Conservation (phyloP, 2,329 filamentous ascomycete genomes). For the Xylariaceae sp. region DNA sequence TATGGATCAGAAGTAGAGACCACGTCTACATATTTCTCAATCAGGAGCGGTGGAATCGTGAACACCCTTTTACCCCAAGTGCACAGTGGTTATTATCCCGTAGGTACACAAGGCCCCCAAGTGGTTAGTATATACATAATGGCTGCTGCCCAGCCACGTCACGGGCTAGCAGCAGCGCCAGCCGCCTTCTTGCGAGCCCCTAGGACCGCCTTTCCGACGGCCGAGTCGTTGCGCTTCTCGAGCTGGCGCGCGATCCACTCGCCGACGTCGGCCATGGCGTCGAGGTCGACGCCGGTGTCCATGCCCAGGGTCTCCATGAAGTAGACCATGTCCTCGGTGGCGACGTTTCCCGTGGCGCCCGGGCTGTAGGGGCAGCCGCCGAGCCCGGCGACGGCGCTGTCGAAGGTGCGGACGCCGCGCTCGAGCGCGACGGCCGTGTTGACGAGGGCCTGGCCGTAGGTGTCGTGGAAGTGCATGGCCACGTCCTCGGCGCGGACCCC, state of each 20-base stretch:
- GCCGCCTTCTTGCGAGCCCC: conserved; percentile 17
- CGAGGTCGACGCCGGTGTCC: conserved; percentile 50
- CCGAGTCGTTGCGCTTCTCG: conserved; percentile 34
- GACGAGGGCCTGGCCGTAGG: conserved; percentile 60
- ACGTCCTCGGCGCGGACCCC: conserved; percentile 48
- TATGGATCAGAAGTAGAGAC: no score
- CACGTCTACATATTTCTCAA: no score
- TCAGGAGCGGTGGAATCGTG: no score
- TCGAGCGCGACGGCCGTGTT: conserved; percentile 58
- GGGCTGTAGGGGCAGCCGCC: conserved; percentile 63
- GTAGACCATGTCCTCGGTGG: conserved; percentile 35
- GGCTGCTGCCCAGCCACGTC: no score
- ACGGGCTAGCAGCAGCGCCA: conserved; percentile 2
- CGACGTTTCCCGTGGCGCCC: conserved; percentile 60
- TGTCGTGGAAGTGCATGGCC: conserved; percentile 67
- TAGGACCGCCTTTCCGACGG: conserved; percentile 25
- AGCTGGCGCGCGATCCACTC: conserved; percentile 49
- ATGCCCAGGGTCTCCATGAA: conserved; percentile 47
- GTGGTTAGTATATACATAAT: no score
- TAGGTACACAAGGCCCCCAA: no score
- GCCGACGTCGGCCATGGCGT: conserved; percentile 47
- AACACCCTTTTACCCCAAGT: no score
- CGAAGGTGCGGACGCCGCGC: conserved; percentile 57
- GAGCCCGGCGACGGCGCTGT: conserved; percentile 57
- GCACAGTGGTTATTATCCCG: no score